Evolutionary conservation across 805 yeast genomes (phyloP).

Genomic region (Starmerella davenportii): DNA sequence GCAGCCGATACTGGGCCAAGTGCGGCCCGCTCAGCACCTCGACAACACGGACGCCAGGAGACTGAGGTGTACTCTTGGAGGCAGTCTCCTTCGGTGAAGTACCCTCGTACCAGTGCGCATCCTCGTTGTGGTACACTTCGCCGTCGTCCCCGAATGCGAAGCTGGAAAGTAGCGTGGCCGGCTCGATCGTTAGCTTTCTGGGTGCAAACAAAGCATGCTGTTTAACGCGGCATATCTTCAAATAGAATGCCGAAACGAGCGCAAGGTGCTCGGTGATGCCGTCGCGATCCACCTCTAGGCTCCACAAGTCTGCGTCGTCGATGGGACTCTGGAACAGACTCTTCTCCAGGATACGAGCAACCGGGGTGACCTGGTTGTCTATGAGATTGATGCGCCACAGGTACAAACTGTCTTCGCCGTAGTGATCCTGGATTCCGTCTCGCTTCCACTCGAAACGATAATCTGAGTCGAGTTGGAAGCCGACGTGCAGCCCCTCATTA

Average conservation of each 20-base stretch:
- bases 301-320: constrained; percentile 13
- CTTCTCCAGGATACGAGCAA: constrained; percentile 10
- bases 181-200: neutral
- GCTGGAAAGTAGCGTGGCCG: constrained; percentile 9
- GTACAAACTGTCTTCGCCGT: constrained; percentile 6
- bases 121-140: constrained; percentile 8
- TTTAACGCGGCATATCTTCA: constrained; percentile 8
- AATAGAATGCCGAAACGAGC: constrained; percentile 16
- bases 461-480: constrained; percentile 11
- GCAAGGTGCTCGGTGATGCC: constrained; percentile 15
- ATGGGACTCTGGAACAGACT: constrained; percentile 15
- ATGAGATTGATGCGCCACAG: constrained; percentile 13
- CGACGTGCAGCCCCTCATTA: constrained; percentile 8
- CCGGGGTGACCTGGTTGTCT: constrained; percentile 6
- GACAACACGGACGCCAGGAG: no score
- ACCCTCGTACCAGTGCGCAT: constrained; percentile 11
- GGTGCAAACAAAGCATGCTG: constrained; percentile 8
- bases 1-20: no score
- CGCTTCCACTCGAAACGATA: constrained; percentile 15
- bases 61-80: no score
- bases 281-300: constrained; percentile 17
- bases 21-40: no score
- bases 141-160: constrained; percentile 17
- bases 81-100: no score
- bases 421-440: constrained; percentile 6